Evolutionary conservation across 176 grass and related monocot genomes (phyloP).

Genomic region (Ensete glaucum): DNA sequence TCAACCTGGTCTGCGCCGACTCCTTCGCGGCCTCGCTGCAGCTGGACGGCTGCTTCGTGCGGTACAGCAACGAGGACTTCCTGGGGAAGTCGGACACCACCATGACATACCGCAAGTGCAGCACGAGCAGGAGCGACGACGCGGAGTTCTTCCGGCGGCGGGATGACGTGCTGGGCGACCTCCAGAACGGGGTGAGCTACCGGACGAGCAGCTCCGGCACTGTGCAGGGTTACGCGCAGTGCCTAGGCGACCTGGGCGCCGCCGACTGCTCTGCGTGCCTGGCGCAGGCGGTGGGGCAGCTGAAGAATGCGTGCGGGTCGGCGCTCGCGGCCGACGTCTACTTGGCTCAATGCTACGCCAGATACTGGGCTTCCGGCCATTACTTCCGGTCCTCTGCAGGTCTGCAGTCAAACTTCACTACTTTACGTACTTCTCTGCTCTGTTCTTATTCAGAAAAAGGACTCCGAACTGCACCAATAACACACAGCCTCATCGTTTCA

Average conservation of each 20-base stretch:
- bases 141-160: conserved; percentile 41
- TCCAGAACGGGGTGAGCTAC: conserved; percentile 46
- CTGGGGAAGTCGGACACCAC: conserved; percentile 43
- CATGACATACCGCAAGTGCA: conserved; percentile 92
- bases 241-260: conserved; percentile 64
- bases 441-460: no score
- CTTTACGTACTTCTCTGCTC: not conserved
- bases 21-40: conserved; percentile 83
- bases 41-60: conserved; percentile 79
- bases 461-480: no score
- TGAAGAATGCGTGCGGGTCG: conserved; percentile 62
- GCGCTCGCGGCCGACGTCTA: conserved; percentile 72
- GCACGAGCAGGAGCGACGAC: conserved; percentile 56
- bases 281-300: conserved; percentile 60
- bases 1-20: conserved; percentile 44
- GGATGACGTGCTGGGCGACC: conserved; percentile 46
- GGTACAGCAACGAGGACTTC: conserved; percentile 73
- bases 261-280: conserved; percentile 69
- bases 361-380: conserved; percentile 79
- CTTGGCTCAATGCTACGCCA: conserved; percentile 88
- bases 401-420: conserved; percentile 12
- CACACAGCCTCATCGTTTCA: no score
- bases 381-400: conserved; percentile 55
- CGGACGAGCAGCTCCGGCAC: conserved; percentile 37
- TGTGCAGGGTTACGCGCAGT: conserved; percentile 75